Conservation (phyloP, 1,284 basidiomycete genomes). For the Chiua sp. region DNA sequence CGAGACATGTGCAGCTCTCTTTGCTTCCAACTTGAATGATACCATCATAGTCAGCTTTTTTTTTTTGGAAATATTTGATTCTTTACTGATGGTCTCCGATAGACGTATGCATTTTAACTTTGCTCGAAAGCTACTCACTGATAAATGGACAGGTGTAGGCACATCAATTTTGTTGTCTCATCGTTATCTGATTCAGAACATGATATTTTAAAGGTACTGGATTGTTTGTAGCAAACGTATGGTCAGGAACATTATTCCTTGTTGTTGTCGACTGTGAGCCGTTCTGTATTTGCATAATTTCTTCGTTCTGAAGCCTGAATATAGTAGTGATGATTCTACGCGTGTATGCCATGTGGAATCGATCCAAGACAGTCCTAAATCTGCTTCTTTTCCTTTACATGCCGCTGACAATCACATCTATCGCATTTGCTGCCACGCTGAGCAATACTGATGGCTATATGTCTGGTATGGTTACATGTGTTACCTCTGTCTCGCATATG, state of each 20-base stretch:
- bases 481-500: too few species aligned
- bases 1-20: too few species aligned
- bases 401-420: too few species aligned
- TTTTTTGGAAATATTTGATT: too few species aligned
- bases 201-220: slow-evolving; percentile 1
- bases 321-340: slow-evolving; percentile 25
- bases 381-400: too few species aligned
- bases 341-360: slow-evolving; percentile 16
- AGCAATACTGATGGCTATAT: too few species aligned
- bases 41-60: too few species aligned
- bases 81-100: background rate
- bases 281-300: background rate
- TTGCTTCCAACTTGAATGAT: too few species aligned
- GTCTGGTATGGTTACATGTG: too few species aligned
- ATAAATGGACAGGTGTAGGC: too few species aligned
- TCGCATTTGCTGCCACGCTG: too few species aligned
- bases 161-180: background rate
- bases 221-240: background rate
- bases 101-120: background rate
- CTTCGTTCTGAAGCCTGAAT: background rate
- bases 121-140: background rate
- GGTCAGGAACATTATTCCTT: background rate
- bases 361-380: slow-evolving; percentile 2
- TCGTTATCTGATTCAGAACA: background rate
- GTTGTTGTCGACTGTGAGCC: slow-evolving; percentile 16